Evolutionary conservation across 164 flowering plant genomes (phyloP).

Genomic region (Piper betle): DNA sequence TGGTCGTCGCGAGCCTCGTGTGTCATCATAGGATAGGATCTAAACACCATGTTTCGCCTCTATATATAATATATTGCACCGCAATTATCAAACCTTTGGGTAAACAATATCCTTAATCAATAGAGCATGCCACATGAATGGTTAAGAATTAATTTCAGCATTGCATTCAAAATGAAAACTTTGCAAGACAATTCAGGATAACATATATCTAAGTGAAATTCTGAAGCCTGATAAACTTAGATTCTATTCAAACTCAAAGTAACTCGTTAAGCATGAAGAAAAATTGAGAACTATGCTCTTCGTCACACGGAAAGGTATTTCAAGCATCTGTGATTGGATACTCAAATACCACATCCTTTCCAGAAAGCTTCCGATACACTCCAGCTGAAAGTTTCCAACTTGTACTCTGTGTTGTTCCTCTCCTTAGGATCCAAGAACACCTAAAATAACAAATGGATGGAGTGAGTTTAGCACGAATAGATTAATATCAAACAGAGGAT

Average conservation of each 20-base stretch:
- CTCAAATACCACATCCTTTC: constrained; percentile 76
- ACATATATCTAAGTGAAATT: no score
- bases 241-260: background rate
- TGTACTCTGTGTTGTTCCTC: constrained; percentile 11
- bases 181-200: no score
- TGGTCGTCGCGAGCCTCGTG: no score
- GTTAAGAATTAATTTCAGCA: no score
- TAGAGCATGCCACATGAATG: no score
- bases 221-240: no score
- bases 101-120: no score
- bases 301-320: background rate
- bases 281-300: background rate
- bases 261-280: background rate
- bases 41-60: no score
- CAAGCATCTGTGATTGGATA: constrained; percentile 46
- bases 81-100: no score
- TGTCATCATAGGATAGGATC: no score
- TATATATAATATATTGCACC: no score
- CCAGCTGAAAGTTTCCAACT: constrained; percentile 49
- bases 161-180: no score
- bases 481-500: background rate
- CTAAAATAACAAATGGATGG: background rate
- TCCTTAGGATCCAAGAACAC: constrained; percentile 10
- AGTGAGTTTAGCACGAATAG: background rate
- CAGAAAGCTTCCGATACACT: constrained; percentile 72